These are phyloP conservation scores for Cercophora sp. DNA, from an alignment of 495 filamentous ascomycete genomes.

Conservation along the genomic window DNA sequence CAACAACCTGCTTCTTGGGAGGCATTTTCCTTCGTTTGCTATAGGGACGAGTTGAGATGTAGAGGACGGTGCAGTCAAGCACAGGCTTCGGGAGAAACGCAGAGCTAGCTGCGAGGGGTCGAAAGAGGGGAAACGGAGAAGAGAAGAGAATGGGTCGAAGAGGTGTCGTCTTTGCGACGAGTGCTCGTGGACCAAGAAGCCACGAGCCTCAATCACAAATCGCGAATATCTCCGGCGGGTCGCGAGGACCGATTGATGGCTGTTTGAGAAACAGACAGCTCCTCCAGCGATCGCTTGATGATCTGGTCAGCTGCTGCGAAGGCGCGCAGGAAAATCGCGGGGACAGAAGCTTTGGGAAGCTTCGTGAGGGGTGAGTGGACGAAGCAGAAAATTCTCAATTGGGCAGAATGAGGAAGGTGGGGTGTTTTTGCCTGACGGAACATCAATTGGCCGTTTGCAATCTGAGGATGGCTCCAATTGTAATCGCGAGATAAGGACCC, in stretches of 20 bases:
- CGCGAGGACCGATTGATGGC: background rate
- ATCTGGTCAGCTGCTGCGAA: constrained; percentile 16
- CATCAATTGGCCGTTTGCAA: constrained; percentile 15
- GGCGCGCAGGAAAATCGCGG: too few species aligned
- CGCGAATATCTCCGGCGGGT: background rate
- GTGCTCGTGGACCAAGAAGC: background rate
- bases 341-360: too few species aligned
- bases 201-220: background rate
- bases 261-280: background rate
- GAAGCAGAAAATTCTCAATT: constrained; percentile 5
- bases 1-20: constrained; percentile 69
- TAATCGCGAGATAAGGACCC: background rate
- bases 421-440: constrained; percentile 7
- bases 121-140: constrained; percentile 51
- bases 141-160: constrained; percentile 47
- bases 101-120: constrained; percentile 61
- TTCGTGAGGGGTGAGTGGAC: background rate
- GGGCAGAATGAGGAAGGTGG: background rate
- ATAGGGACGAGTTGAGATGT: constrained; percentile 46
- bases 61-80: constrained; percentile 44
- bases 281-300: constrained; percentile 22
- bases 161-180: constrained; percentile 45
- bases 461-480: background rate
- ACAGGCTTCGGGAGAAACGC: constrained; percentile 39
- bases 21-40: constrained; percentile 60